phyloP scores from a whole-genome alignment of 192 early-diverging fungal species.

The Gaertneriomyces semiglobifer region DNA sequence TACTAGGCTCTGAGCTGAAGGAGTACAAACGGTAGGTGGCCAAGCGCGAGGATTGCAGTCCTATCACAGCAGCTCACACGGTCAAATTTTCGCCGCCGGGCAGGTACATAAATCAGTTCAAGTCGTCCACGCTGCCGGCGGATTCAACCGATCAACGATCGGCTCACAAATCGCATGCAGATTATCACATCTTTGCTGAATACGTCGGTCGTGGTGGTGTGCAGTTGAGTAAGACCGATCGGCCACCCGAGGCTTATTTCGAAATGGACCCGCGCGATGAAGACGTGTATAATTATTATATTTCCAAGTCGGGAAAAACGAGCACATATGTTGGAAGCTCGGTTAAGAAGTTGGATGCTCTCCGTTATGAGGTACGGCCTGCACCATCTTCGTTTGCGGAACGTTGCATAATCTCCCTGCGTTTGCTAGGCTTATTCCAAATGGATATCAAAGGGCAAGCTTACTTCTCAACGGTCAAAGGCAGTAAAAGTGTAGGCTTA shows the following conservation, averaged over 20 bases:
- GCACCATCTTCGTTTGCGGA: not conserved
- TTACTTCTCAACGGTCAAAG: conserved; percentile 24
- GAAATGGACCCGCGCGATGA: conserved; percentile 31
- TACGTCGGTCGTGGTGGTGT: conserved; percentile 19
- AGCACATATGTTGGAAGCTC: conserved; percentile 15
- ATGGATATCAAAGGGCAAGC: conserved; percentile 40
- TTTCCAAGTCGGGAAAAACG: conserved; percentile 11
- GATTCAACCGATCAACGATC: conserved; percentile 4
- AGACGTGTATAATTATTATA: conserved; percentile 33
- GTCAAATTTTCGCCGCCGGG: not conserved
- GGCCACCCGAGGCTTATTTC: not conserved
- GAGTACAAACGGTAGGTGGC: conserved; percentile 47
- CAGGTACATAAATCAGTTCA: conserved; percentile 48
- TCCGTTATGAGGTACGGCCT: conserved; percentile 26
- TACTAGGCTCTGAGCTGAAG: conserved; percentile 42
- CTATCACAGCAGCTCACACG: not conserved
- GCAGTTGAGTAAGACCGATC: not conserved
- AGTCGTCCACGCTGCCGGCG: conserved; percentile 20
- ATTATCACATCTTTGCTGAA: conserved; percentile 26
- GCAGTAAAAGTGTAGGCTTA: not conserved
- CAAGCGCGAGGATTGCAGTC: too few relatives aligned
- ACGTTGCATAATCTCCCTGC: not conserved
- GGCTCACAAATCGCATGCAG: conserved; percentile 27
- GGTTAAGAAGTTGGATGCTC: conserved; percentile 19
- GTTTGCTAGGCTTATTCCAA: conserved; percentile 35